Base-by-base conservation (phyloP, 1,284 basidiomycete genomes). In the Cutaneotrichosporon mucoides region DNA sequence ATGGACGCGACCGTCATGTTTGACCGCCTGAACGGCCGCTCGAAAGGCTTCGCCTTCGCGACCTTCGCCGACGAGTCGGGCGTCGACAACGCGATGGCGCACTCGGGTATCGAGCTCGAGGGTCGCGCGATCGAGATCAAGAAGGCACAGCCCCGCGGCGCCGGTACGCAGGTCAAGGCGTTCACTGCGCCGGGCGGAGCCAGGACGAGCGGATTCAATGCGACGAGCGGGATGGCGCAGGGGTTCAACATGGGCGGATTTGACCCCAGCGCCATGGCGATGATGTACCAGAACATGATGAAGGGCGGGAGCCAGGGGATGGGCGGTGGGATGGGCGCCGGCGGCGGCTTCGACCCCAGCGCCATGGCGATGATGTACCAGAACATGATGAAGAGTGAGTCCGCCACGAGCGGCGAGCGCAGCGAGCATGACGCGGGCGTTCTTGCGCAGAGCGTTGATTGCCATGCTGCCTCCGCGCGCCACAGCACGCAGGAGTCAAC, bases 1-100 rank as follows among this genome's bases (percentile, higher is more conserved):
- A 88, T 94, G 71, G 95, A 99, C 76, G 92, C 94, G 53, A 98
- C 93, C 0, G 92, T 99, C 71, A 99, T 99, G 96, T 85, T 97
- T 71, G 96, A 99, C 79, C 88, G 93, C 55, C 92, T 98, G 76
- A 97, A 92, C 13, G 90, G 90, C 38, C 81, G 94, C 51, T 93
- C 90, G 78, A 95, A 99, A 76, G 96, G 96, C 5, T 99, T 98
- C 69, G 96, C 96, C 0, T 99, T 99, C 73, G 88, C 99, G 16
- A 96, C 92, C 0, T 96, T 97, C 69, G 82, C 81, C 37, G 89
- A 93, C 71, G 90, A 94, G 66, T 86, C 87, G 8, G 86, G 89
- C 64, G 90, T 94, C 44, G 87, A 91, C 61, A 86, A 86, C 36
- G 87, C 92, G 73, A 85, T 94, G 66, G 87, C 87, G 6, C 88